Evolutionary conservation across 306 rosid species (phyloP).

Genomic region (Citrullus amarus): DNA sequence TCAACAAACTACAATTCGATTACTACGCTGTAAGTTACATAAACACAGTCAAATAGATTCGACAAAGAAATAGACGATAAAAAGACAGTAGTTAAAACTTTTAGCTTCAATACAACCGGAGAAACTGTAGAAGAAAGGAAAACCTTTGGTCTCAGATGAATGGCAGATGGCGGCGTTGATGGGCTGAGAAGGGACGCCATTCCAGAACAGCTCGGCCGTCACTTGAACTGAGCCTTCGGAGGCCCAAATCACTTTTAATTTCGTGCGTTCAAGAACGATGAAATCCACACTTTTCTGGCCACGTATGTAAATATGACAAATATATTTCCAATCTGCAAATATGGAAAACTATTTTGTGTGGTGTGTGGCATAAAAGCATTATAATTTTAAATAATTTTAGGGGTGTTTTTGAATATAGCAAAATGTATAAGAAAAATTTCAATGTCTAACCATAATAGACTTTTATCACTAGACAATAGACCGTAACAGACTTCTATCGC

Average conservation of each 20-base stretch:
- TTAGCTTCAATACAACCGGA: neutral
- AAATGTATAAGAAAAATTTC: no score
- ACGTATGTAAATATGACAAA: neutral
- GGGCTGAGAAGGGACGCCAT: constrained; percentile 7
- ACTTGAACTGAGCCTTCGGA: neutral
- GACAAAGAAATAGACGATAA: neutral
- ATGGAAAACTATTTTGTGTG: neutral
- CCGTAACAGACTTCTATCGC: no score
- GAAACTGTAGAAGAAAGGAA: neutral
- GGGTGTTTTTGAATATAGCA: no score
- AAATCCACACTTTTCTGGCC: neutral
- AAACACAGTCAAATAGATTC: neutral
- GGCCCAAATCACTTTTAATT: neutral
- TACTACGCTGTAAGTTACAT: neutral
- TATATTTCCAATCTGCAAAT: neutral
- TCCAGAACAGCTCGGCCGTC: neutral
- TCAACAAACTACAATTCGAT: neutral
- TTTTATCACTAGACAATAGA: no score
- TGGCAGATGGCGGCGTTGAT: constrained; percentile 1
- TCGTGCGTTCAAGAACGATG: neutral
- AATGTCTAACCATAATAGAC: no score
- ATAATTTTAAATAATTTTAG: no score
- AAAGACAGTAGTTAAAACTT: neutral
- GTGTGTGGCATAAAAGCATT: neutral
- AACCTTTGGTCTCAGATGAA: neutral